These are phyloP conservation scores for Cryptococcus sp. DNA, from an alignment of 1,284 basidiomycete genomes.

Conservation along the genomic window DNA sequence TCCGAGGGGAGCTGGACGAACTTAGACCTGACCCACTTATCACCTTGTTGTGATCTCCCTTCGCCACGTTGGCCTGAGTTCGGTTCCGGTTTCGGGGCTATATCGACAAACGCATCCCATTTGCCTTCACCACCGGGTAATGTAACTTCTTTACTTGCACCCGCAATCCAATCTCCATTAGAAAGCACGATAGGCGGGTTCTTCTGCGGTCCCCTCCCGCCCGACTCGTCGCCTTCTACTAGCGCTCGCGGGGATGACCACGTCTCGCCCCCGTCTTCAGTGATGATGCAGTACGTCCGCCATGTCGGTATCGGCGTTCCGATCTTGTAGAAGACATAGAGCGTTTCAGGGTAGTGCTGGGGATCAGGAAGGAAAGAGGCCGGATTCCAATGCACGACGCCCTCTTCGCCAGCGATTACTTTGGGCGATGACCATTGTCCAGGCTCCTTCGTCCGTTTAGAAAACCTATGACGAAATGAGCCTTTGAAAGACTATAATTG, in stretches of 20 bases:
- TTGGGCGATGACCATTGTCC: constrained; percentile 12
- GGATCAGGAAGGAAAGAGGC: constrained; percentile 21
- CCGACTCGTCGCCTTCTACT: constrained; percentile 16
- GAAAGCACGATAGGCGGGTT: constrained; percentile 19
- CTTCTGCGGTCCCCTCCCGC: constrained; percentile 24
- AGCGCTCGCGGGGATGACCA: constrained; percentile 18
- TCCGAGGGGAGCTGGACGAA: constrained; percentile 22
- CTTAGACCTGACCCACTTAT: constrained; percentile 17
- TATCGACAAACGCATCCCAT: constrained; percentile 25
- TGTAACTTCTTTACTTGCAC: constrained; percentile 23
- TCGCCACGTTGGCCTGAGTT: neutral
- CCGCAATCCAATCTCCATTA: constrained; percentile 26
- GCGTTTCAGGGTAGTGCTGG: constrained; percentile 1
- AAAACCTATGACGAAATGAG: constrained; percentile 9
- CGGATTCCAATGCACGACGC: constrained; percentile 26
- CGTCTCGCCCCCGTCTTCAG: constrained; percentile 17
- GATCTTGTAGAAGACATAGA: constrained; percentile 25
- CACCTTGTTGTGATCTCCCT: constrained; percentile 17
- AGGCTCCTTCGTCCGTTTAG: constrained; percentile 1
- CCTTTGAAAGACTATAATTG: neutral
- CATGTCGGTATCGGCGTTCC: constrained; percentile 24
- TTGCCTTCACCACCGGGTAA: constrained; percentile 11
- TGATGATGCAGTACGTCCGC: constrained; percentile 15
- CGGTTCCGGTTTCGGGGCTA: constrained; percentile 16
- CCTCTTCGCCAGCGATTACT: constrained; percentile 13